Evolutionary conservation across 192 early-diverging fungal species (phyloP), one percentile per base, ranked within the genome.

Genomic region (Cetraspora pellucida): DNA sequence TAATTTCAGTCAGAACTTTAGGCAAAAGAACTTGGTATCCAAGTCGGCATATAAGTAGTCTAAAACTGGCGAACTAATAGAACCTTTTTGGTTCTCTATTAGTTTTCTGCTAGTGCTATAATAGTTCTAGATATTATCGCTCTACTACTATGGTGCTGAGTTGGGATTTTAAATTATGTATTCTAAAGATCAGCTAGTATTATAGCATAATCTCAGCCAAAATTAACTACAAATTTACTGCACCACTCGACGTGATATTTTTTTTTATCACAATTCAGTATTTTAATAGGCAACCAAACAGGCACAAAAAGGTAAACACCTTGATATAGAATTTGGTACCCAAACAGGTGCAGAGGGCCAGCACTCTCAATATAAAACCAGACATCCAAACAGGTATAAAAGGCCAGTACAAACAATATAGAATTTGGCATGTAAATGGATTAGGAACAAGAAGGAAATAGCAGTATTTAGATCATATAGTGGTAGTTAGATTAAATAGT

Each of bases 231-330:
- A 0, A 43, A 64, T 64, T 43, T 10, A 64, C 61, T 64, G 61
- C 9, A 1, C 61, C 2, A 64, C 30, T 14, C 27, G 61, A 43
- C 37, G 17, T 14, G 0, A 37, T 1, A 37, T 37, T 17, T 64
- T 64, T 64, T 64, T 64, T 64, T 31, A 43, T 28, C 1, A 10
- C 1, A 64, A 3, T 64, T 64, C 2, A 1, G 61, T 1, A 64
- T 58, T 25, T 58, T 3, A 25, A 58, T 0, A 64, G 61, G 61
- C 61, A 64, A 64, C 30, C 31, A 64, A 64, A 37, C 1, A 64
- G 61, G 37, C 19, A 1, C 61, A 64, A 64, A 64, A 19, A 37
- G 25, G 61, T 64, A 64, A 64, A 11, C 30, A 64, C 61, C 10
- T 9, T 11, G 13, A 64, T 64, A 64, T 64, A 64, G 61, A 64